phyloP scores from a whole-genome alignment of 164 flowering plant species.

The Chimonanthus praecox region DNA sequence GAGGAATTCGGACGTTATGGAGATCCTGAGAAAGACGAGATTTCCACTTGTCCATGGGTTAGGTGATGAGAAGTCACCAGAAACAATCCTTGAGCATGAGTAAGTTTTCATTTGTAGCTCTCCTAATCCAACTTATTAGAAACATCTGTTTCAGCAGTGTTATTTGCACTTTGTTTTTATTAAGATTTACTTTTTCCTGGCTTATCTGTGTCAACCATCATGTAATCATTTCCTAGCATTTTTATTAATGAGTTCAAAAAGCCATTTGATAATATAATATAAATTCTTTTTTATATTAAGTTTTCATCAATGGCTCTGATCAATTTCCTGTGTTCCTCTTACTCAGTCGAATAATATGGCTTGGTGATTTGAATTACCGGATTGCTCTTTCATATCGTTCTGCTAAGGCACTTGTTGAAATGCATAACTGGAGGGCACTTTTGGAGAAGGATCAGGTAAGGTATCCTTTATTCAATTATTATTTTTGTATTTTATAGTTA shows the following conservation, averaged over 20 bases:
- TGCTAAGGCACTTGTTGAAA: slow-evolving; percentile 95
- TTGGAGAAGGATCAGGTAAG: slow-evolving; percentile 92
- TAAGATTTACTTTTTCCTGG: not conserved
- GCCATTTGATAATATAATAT: not conserved
- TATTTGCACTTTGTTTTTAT: not conserved
- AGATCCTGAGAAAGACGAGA: slow-evolving; percentile 91
- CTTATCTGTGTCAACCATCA: not conserved
- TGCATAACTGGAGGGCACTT: slow-evolving; percentile 89
- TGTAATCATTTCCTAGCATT: not conserved
- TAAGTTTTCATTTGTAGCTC: slow-evolving; percentile 24
- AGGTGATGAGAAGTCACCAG: slow-evolving; percentile 75
- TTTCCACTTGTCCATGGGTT: slow-evolving; percentile 81
- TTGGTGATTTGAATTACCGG: slow-evolving; percentile 93
- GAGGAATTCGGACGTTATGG: slow-evolving; percentile 95
- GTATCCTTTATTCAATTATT: not conserved
- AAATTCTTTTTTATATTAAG: not conserved
- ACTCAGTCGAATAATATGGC: slow-evolving; percentile 90
- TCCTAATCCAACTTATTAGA: not conserved
- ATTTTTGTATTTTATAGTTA: not conserved
- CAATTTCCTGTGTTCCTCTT: slow-evolving; percentile 5
- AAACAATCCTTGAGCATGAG: slow-evolving; percentile 93
- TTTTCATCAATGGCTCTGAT: slow-evolving; percentile 1
- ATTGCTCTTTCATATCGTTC: slow-evolving; percentile 83
- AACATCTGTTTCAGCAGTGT: not conserved
- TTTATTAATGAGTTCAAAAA: too few relatives aligned